Base-by-base conservation (phyloP, 176 grass and related monocot genomes). In the Pontederia crassipes region DNA sequence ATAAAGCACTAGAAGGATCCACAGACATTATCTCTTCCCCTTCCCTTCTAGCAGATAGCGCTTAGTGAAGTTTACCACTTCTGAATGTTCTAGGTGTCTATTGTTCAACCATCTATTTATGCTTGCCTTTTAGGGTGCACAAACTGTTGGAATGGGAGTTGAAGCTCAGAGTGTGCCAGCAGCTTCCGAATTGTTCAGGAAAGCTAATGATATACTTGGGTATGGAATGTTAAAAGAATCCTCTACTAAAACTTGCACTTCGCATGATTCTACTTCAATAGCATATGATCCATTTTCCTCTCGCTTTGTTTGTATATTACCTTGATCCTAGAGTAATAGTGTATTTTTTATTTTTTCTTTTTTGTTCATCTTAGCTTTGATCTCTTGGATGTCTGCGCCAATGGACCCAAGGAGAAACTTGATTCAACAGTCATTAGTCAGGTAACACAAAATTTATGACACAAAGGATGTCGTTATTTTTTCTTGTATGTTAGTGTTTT, bases 371-470 rank as follows among this genome's bases (percentile, higher is more conserved):
- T 63, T 56, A 98, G 93, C 57, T 98, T 85, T 56, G 87, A 98
- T 53, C 74, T 98, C 80, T 47, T 92, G 75, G 79, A 86, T 86
- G 54, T 92, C 64, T 92, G 87, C 81, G 87, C 72, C 48, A 90
- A 92, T 74, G 93, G 93, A 15, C 87, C 93, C 55, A 98, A 97
- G 79, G 87, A 92, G 69, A 98, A 83, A 62, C 74, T 98, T 69
- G 79, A 98, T 65, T 98, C 87, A 62, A 98, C 93, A 54, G 81
- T 92, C 58, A 85, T 98, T 67, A 98, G 93, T 74, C 93, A 98
- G 87, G 93, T 98, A 24, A 81, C 2, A 7, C 67, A 17, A 9
- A 14, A 57, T 49, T 40, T 40, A 7, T 7, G 6, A 40, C 32
- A 40, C 6, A 24, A n/a, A n/a, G 32, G 6, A 40, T 40, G 32